A percentile compares a stretch with the other conserved stretches of the same genome.
Evolutionary conservation across 2,329 filamentous ascomycete species (phyloP).

Genomic region (Venturia oleaginea): DNA sequence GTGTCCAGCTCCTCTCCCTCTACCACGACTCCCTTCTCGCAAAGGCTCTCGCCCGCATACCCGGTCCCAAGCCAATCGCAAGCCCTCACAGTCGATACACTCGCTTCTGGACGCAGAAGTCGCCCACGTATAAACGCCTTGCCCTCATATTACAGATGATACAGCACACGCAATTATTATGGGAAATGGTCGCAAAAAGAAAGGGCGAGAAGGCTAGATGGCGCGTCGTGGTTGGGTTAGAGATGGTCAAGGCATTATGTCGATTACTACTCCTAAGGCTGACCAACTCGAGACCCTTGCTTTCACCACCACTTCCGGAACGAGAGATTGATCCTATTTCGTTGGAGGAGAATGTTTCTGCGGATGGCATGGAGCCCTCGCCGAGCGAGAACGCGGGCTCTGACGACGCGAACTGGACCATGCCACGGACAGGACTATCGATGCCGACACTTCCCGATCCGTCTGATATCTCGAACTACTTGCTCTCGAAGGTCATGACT

Average conservation of each 20-base stretch:
- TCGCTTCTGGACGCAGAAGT: constrained; percentile 52
- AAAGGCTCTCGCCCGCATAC: constrained; percentile 50
- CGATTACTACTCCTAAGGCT: constrained; percentile 69
- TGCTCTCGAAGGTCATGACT: constrained; percentile 82
- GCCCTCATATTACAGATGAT: constrained; percentile 81
- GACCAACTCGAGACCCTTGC: constrained; percentile 71
- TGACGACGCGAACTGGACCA: constrained; percentile 56
- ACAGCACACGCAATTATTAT: constrained; percentile 89
- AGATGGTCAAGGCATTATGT: constrained; percentile 79
- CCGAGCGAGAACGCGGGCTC: constrained; percentile 28
- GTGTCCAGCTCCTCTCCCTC: constrained; percentile 79
- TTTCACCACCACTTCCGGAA: constrained; percentile 78
- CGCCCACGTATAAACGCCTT: constrained; percentile 66
- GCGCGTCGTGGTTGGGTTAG: constrained; percentile 77
- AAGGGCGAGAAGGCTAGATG: constrained; percentile 73
- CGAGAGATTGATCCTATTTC: constrained; percentile 65
- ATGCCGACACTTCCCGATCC: constrained; percentile 75
- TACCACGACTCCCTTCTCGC: constrained; percentile 87
- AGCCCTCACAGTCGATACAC: constrained; percentile 56
- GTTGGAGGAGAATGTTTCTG: constrained; percentile 41
- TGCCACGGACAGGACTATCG: constrained; percentile 87
- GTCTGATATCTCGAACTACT: constrained; percentile 75
- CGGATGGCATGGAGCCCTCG: constrained; percentile 25
- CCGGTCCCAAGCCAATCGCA: constrained; percentile 41
- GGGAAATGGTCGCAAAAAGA: constrained; percentile 92